Evolutionary conservation across 2,329 filamentous ascomycete genomes (phyloP).

Genomic region (Madurella fahalii): DNA sequence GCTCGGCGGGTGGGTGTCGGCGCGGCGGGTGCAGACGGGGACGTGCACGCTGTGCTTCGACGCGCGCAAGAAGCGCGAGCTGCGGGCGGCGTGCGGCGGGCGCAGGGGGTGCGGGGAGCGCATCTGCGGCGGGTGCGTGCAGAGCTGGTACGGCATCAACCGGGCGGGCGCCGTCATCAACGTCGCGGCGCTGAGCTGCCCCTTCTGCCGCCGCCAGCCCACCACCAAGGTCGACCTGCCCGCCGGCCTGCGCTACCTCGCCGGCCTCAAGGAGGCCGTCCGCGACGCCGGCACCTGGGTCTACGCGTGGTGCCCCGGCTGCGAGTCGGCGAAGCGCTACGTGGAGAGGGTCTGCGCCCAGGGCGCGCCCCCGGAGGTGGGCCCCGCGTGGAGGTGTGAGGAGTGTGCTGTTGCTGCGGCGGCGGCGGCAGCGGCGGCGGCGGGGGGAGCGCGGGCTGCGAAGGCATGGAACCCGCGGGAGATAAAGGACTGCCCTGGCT

Average conservation of each 20-base stretch:
- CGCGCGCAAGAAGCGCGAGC: slow-evolving; percentile 31
- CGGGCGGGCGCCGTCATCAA: slow-evolving; percentile 42
- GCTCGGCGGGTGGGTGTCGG: slow-evolving; percentile 36
- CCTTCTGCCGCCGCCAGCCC: slow-evolving; percentile 46
- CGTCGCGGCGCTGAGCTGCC: slow-evolving; percentile 44
- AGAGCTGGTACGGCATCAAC: slow-evolving; percentile 47
- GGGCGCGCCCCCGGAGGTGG: slow-evolving; percentile 36
- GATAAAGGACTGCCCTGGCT: slow-evolving; percentile 40
- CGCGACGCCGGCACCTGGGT: slow-evolving; percentile 41
- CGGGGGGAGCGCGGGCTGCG: slow-evolving; percentile 29
- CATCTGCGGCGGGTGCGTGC: slow-evolving; percentile 40
- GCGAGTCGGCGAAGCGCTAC: slow-evolving; percentile 39
- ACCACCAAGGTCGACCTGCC: slow-evolving; percentile 34
- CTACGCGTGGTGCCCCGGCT: slow-evolving; percentile 46
- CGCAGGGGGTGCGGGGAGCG: slow-evolving; percentile 39
- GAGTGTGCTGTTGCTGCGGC: slow-evolving; percentile 31
- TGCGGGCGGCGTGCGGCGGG: slow-evolving; percentile 43
- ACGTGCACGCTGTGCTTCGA: slow-evolving; percentile 46
- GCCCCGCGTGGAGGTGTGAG: slow-evolving; percentile 39
- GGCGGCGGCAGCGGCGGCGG: slow-evolving; percentile 6
- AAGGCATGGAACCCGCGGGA: slow-evolving; percentile 13
- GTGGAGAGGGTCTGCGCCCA: slow-evolving; percentile 42
- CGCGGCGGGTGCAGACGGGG: slow-evolving; percentile 36
- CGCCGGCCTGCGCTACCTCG: slow-evolving; percentile 35
- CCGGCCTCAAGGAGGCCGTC: slow-evolving; percentile 37